Conservation (phyloP, 257 asterid species). For the Solanum ossicruentum region DNA sequence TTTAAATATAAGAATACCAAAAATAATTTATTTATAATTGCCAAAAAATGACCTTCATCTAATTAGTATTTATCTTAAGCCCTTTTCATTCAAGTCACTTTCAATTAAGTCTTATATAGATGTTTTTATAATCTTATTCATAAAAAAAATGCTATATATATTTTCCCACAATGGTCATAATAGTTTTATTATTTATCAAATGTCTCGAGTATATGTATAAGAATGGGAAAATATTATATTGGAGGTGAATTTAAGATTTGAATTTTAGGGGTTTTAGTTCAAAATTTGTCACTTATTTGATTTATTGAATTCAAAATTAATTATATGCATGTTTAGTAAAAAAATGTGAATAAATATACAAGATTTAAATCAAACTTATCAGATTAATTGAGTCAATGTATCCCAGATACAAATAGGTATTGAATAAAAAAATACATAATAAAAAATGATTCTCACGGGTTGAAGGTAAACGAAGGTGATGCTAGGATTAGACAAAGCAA, state of each 20-base stretch:
- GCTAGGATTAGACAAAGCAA: constrained; percentile 18
- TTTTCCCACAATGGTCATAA: background rate
- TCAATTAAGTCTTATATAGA: background rate
- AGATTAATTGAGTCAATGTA: background rate
- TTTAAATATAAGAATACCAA: background rate
- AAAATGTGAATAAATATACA: background rate
- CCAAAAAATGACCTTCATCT: background rate
- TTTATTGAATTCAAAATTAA: background rate
- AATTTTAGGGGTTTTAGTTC: background rate
- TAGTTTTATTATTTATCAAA: background rate
- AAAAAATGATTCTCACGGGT: background rate
- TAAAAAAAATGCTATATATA: background rate
- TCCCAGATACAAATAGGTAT: too few relatives aligned
- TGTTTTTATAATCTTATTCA: background rate
- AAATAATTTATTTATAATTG: background rate
- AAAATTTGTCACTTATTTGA: background rate
- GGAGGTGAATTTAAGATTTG: background rate
- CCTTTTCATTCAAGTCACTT: background rate
- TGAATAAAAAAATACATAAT: background rate
- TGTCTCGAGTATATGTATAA: background rate
- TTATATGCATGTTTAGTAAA: background rate
- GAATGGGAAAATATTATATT: background rate
- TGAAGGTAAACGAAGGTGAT: constrained; percentile 3
- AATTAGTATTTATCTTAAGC: background rate
- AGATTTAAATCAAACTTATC: background rate